A percentile compares a stretch with the other conserved stretches of the same genome.
Evolutionary conservation across 345 rosid species (phyloP).

Genomic region (Triadica sebifera): DNA sequence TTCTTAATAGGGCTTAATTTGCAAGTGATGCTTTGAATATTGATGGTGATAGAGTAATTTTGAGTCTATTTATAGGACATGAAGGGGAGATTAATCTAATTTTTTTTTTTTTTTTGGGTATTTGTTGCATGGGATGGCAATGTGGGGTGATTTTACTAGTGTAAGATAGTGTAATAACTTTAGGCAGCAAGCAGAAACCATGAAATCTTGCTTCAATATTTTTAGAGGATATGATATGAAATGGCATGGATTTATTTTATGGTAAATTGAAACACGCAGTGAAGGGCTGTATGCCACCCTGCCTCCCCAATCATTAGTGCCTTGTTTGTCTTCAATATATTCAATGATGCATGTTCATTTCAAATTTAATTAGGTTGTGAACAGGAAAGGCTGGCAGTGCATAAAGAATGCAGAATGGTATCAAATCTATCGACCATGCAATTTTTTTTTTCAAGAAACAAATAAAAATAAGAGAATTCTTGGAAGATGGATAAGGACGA

Average conservation of each 20-base stretch:
- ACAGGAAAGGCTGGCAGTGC: constrained; percentile 46
- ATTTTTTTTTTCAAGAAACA: too few species aligned
- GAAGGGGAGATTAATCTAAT: too few species aligned
- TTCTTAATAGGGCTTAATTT: background rate
- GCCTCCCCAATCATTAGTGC: constrained; percentile 41
- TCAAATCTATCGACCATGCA: constrained; percentile 17
- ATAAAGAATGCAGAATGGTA: constrained; percentile 11
- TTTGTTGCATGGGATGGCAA: constrained; percentile 22
- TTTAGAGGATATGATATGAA: too few species aligned
- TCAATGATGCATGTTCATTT: constrained; percentile 6
- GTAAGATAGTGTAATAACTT: constrained; percentile 31
- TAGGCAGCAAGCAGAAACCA: constrained; percentile 26
- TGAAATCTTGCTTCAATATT: too few species aligned
- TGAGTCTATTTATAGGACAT: constrained; percentile 18
- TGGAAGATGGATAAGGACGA: constrained; percentile 6
- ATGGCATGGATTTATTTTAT: too few species aligned
- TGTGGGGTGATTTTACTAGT: constrained; percentile 12
- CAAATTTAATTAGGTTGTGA: constrained; percentile 16
- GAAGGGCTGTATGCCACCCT: too few species aligned
- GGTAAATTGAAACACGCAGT: too few species aligned
- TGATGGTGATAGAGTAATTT: background rate
- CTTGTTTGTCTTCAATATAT: background rate
- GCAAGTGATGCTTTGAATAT: background rate
- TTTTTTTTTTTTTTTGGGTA: background rate
- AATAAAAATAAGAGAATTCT: background rate